Evolutionary conservation across 768 basidiomycete species (phyloP), one percentile per base, ranked within the genome.

Genomic region (Auriscalpium orientale): DNA sequence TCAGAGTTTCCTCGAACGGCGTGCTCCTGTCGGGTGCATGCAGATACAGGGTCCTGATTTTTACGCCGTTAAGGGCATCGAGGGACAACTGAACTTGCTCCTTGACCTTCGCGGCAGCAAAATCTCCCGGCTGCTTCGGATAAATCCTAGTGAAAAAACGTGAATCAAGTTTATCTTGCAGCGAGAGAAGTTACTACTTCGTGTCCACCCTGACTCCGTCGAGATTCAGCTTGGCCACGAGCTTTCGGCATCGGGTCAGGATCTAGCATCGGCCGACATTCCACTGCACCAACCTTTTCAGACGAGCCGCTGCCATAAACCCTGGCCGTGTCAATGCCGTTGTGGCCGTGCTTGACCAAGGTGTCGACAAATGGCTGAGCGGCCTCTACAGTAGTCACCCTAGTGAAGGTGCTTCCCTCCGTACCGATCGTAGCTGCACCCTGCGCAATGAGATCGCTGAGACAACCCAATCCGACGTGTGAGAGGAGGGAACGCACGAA

Each of bases 151-250:
- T 33, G 44, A 49, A 16, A 6, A 21, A 12, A 33, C 20, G 4
- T 33, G 21, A 11, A 33, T 8, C 34, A 34, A 36, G 35, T 10
- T 12, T 10, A 7, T 15, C 46, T 43, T 10, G 33, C 33, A 43
- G 9, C 20, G 45, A 49, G 44, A 13, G 46, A 18, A 40, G 69
- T 45, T 40, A 74, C 56, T 65, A 70, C 65, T 76, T 75, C 11
- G 72, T 75, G 11, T 71, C 73, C 38, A 74, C 63, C 51, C n/a
- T 67, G 65, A n/a, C 64, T 55, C 56, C 66, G 55, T 64, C 74
- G 64, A 67, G 66, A 69, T 60, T 59, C 16, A 63, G 50, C 20
- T 53, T 28, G 51, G 56, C 36, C 33, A 57, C 40, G 18, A 49
- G 22, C 46, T 43, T 13, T 8, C 13, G 15, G 18, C 4, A 43